Evolutionary conservation across 140 eudicot species (phyloP).

Genomic region (Artemisia princeps): DNA sequence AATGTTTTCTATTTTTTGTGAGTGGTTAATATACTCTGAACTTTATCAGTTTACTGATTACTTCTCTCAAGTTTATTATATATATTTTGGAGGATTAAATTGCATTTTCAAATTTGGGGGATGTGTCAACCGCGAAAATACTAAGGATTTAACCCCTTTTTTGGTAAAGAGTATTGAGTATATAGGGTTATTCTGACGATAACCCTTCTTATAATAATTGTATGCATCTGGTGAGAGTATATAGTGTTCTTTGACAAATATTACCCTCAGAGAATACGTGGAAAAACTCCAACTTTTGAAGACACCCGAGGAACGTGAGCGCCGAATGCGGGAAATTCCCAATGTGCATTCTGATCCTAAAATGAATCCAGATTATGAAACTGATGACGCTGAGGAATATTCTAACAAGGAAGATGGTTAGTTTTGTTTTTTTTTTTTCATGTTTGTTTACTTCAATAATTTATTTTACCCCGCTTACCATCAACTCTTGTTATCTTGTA

Average conservation of each 20-base stretch:
- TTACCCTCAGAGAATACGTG: constrained; percentile 76
- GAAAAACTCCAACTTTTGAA: constrained; percentile 69
- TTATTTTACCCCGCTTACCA: neutral
- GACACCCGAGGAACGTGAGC: constrained; percentile 85
- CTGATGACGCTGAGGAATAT: constrained; percentile 55
- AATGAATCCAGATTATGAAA: constrained; percentile 74
- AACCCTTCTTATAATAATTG: neutral
- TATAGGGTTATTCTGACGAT: too few species aligned
- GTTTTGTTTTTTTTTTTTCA: constrained; percentile 14
- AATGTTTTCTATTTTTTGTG: too few species aligned
- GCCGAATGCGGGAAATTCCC: constrained; percentile 61
- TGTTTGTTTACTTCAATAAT: neutral
- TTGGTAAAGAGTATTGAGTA: too few species aligned
- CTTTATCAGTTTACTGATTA: too few species aligned
- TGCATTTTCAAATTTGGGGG: too few species aligned
- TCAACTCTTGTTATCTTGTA: constrained; percentile 18
- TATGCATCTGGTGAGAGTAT: neutral
- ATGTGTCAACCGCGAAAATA: too few species aligned
- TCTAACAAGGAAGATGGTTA: constrained; percentile 55
- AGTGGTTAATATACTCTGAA: too few species aligned
- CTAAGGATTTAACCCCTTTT: too few species aligned
- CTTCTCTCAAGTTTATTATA: too few species aligned
- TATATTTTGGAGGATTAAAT: too few species aligned
- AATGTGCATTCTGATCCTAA: constrained; percentile 80
- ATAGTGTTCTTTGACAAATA: constrained; percentile 50